Evolutionary conservation across 129 eudicot species (phyloP).

Genomic region (Sambucus nigra): DNA sequence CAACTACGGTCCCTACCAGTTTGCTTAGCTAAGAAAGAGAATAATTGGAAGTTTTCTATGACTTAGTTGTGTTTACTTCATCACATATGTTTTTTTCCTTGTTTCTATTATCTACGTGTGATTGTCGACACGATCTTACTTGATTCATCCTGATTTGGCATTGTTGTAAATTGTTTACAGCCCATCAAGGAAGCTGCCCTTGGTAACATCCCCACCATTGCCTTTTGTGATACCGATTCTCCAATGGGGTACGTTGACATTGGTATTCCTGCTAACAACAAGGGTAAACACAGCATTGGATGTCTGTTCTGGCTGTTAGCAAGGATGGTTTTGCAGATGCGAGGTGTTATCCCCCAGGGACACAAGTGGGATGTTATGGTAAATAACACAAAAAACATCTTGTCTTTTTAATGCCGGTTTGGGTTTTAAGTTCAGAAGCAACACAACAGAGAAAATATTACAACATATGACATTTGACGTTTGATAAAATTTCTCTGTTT

Average conservation of each 20-base stretch:
- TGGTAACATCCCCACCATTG: slow-evolving; percentile 80
- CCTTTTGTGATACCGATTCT: slow-evolving; percentile 86
- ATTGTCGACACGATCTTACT: not conserved
- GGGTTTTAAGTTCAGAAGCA: not conserved
- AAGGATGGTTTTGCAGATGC: slow-evolving; percentile 89
- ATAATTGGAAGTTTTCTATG: not conserved
- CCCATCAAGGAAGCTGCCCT: slow-evolving; percentile 90
- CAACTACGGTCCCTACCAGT: too few relatives aligned
- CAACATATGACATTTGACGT: not conserved
- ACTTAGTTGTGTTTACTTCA: not conserved
- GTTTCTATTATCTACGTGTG: not conserved
- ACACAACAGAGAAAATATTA: not conserved
- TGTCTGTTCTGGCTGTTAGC: slow-evolving; percentile 85
- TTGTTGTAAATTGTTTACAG: slow-evolving; percentile 19
- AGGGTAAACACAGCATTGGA: slow-evolving; percentile 91
- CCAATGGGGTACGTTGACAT: slow-evolving; percentile 86
- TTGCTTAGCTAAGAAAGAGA: too few relatives aligned
- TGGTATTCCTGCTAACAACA: slow-evolving; percentile 94
- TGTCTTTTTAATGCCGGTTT: not conserved
- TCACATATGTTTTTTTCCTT: not conserved
- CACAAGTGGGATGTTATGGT: slow-evolving; percentile 93
- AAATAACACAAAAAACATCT: not conserved
- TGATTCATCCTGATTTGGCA: not conserved
- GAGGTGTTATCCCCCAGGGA: slow-evolving; percentile 56
- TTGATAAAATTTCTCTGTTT: not conserved